A percentile compares a stretch with the other conserved stretches of the same genome.
Evolutionary conservation across 2,329 filamentous ascomycete species (phyloP).

Genomic region (Ceratocystis diversiconidia): DNA sequence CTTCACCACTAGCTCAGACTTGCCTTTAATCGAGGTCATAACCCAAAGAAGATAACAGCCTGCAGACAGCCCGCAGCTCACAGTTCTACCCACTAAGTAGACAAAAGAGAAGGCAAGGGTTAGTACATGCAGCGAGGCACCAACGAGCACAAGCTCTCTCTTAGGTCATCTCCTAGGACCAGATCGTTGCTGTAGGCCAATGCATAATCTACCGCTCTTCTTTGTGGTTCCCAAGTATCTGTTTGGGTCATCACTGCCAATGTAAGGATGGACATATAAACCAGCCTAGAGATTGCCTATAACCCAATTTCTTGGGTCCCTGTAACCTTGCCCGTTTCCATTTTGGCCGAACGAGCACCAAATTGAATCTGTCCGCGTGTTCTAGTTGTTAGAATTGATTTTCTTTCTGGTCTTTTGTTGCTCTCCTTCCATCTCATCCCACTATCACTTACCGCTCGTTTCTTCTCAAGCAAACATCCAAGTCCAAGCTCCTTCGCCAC

Average conservation of each 20-base stretch:
- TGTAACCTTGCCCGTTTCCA: slow-evolving; percentile 55
- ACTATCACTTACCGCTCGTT: slow-evolving; percentile 12
- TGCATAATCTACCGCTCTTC: not conserved
- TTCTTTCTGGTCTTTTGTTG: too few relatives aligned
- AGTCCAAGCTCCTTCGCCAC: slow-evolving; percentile 13
- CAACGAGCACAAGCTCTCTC: slow-evolving; percentile 34
- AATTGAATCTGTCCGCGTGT: slow-evolving; percentile 56
- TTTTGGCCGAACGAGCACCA: slow-evolving; percentile 68
- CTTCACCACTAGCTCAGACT: slow-evolving; percentile 40
- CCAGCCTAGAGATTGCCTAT: not conserved
- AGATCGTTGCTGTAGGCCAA: slow-evolving; percentile 7
- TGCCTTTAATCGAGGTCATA: slow-evolving; percentile 46
- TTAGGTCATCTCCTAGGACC: slow-evolving; percentile 8
- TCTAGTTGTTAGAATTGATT: not conserved
- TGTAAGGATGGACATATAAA: not conserved
- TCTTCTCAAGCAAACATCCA: not conserved
- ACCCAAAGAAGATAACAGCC: slow-evolving; percentile 22
- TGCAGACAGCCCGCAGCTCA: too few relatives aligned
- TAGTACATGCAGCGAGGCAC: slow-evolving; percentile 32
- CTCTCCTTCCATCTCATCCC: slow-evolving; percentile 7
- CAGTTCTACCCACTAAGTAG: not conserved
- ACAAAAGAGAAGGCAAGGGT: slow-evolving; percentile 11
- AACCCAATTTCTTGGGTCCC: slow-evolving; percentile 35
- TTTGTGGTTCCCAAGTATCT: slow-evolving; percentile 60
- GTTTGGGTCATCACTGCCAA: slow-evolving; percentile 49